Evolutionary conservation across 1,284 basidiomycete species (phyloP).

Genomic region (Melampsora larici-populina): DNA sequence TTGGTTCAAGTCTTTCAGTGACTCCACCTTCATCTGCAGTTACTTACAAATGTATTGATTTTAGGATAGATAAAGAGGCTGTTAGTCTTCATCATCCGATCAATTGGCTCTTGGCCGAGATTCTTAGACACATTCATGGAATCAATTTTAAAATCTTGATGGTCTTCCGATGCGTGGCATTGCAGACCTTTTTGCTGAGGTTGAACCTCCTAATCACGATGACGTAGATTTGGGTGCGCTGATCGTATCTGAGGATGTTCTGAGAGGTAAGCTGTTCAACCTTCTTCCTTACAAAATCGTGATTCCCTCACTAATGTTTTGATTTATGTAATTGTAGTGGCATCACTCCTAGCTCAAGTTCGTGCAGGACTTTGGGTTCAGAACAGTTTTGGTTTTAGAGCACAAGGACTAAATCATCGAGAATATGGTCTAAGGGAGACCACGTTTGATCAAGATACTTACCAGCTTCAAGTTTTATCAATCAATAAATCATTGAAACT

Average conservation of each 20-base stretch:
- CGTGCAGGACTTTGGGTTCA: constrained; percentile 94
- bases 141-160: constrained; percentile 64
- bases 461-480: constrained; percentile 70
- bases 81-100: constrained; percentile 93
- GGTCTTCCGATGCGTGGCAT: constrained; percentile 31
- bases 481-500: constrained; percentile 67
- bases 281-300: not conserved
- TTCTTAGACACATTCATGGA: constrained; percentile 63
- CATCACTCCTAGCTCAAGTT: constrained; percentile 88
- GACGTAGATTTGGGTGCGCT: constrained; percentile 25
- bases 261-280: constrained; percentile 17
- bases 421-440: constrained; percentile 92
- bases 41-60: constrained; percentile 48
- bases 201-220: not conserved
- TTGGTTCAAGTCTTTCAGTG: constrained; percentile 8
- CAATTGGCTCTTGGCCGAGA: constrained; percentile 85
- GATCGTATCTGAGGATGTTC: constrained; percentile 29
- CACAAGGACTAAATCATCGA: constrained; percentile 92
- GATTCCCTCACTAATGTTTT: not conserved
- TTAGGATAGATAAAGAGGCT: constrained; percentile 58
- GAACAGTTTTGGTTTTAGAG: constrained; percentile 91
- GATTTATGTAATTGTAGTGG: constrained; percentile 58
- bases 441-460: constrained; percentile 95
- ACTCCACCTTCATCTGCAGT: constrained; percentile 45
- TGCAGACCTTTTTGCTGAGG: constrained; percentile 30